Evolutionary conservation across 768 basidiomycete genomes (phyloP).

Genomic region (Lactarius hengduanensis): DNA sequence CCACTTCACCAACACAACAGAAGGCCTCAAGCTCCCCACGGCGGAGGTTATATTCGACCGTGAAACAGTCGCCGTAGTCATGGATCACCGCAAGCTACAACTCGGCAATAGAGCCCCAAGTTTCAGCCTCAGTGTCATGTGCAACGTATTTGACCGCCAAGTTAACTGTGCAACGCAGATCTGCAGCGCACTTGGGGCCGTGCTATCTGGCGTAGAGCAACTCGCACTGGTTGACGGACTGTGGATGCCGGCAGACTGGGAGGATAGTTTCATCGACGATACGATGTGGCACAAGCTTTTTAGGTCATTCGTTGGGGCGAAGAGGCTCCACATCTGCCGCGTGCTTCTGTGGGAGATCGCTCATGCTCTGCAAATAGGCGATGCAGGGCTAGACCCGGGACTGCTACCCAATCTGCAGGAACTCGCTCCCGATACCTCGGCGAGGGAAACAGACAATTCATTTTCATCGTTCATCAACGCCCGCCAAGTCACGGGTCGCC

Average conservation of each 20-base stretch:
- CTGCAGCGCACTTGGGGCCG: background rate
- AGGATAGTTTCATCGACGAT: background rate
- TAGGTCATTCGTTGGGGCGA: background rate
- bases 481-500: background rate
- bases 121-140: background rate
- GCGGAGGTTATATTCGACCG: background rate
- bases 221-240: background rate
- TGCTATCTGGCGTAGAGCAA: background rate
- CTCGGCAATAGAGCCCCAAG: background rate
- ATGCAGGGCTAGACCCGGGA: background rate
- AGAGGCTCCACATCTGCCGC: background rate
- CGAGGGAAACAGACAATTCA: no score
- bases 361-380: background rate
- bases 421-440: background rate
- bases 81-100: background rate
- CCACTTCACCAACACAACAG: background rate
- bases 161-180: background rate
- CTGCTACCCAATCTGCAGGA: background rate
- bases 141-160: slow-evolving; percentile 11
- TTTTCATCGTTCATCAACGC: background rate
- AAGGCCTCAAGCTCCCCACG: background rate
- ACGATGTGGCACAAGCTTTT: slow-evolving; percentile 1
- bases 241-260: background rate
- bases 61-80: background rate
- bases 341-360: background rate